phyloP scores from a whole-genome alignment of 2,329 filamentous ascomycete species.

The Aureobasidium sp. region DNA sequence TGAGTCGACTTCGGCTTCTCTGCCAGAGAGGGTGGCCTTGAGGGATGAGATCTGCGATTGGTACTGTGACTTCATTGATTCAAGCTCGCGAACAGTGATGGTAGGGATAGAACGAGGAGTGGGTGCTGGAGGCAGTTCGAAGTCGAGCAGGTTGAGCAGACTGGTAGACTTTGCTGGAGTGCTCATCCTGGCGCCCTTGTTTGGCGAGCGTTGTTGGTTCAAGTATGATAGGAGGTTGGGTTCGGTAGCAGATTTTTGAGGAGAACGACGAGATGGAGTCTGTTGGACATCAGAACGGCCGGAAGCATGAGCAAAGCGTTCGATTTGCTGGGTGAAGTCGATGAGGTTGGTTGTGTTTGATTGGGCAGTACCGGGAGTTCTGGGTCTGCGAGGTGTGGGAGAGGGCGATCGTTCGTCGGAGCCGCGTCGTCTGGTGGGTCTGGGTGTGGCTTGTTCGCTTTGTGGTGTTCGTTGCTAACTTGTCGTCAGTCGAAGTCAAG shows the following conservation, averaged over 20 bases:
- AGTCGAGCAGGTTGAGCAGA: slow-evolving; percentile 70
- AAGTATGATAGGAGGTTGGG: slow-evolving; percentile 38
- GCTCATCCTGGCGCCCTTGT: slow-evolving; percentile 22
- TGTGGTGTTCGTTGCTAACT: slow-evolving; percentile 4
- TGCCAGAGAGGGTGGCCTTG: slow-evolving; percentile 82
- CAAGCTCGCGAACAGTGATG: slow-evolving; percentile 84
- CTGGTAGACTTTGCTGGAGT: slow-evolving; percentile 37
- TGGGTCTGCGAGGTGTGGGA: slow-evolving; percentile 45
- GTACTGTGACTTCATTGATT: slow-evolving; percentile 83
- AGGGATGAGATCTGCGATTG: slow-evolving; percentile 91
- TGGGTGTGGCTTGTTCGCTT: slow-evolving; percentile 41
- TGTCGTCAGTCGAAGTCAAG: background rate
- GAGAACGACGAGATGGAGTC: slow-evolving; percentile 33
- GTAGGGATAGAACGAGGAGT: slow-evolving; percentile 87
- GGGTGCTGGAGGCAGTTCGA: slow-evolving; percentile 87
- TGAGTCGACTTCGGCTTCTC: slow-evolving; percentile 82
- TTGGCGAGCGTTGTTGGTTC: slow-evolving; percentile 34
- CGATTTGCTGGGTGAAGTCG: slow-evolving; percentile 79
- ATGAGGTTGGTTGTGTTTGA: slow-evolving; percentile 67
- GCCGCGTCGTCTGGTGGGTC: slow-evolving; percentile 34
- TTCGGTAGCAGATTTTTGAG: slow-evolving; percentile 41
- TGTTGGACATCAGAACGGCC: slow-evolving; percentile 26
- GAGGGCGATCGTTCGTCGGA: slow-evolving; percentile 36
- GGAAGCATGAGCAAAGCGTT: slow-evolving; percentile 40
- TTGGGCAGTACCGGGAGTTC: slow-evolving; percentile 30